Evolutionary conservation across 495 filamentous ascomycete species (phyloP), one percentile per base, ranked within the genome.

Genomic region (Aspergillus baeticus): DNA sequence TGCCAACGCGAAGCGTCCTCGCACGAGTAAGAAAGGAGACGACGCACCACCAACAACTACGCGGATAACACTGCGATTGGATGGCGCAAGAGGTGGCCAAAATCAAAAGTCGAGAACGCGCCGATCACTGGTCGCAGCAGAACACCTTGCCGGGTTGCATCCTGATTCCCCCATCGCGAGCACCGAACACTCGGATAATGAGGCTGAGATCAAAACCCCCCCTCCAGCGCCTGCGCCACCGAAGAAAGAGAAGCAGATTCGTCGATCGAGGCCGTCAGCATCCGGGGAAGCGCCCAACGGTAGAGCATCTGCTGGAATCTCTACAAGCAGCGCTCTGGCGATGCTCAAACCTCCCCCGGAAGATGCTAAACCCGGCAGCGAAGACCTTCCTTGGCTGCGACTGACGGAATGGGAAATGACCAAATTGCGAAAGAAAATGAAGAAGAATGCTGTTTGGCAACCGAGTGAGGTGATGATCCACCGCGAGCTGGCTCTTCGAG

Each of bases 401-500:
- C 80, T 98, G 36, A 97, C 92, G 0, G 83, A 87, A 22, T 97
- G 86, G 72, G 94, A 98, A 62, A 91, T 98, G 74, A 92, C 91
- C 3, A 86, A 85, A 47, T 77, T 98, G 13, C 81, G 94, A 43
- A 98, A 98, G 73, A 83, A 90, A 49, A 98, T 98, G 94, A 98
- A 98, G 77, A 98, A 98, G 81, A 98, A 98, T 62, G 89, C 93
- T 0, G 85, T 92, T 6, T 98, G 94, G 94, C 86, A 86, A 35
- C 94, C 94, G 0, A 96, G 90, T 62, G 90, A 95, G 58, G 96
- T 95, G 0, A 98, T 98, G 94, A 93, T 98, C 41, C 83, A 91
- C 20, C 83, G 92, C 11, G 92, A 98, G 68, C 80, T 98, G 8
- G 86, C 86, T 41, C 76, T 80, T 8, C 77, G 89, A 17, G 87